Evolutionary conservation across 2,329 filamentous ascomycete genomes (phyloP), one percentile per base, ranked within the genome.

Genomic region (Colletotrichum sp.): DNA sequence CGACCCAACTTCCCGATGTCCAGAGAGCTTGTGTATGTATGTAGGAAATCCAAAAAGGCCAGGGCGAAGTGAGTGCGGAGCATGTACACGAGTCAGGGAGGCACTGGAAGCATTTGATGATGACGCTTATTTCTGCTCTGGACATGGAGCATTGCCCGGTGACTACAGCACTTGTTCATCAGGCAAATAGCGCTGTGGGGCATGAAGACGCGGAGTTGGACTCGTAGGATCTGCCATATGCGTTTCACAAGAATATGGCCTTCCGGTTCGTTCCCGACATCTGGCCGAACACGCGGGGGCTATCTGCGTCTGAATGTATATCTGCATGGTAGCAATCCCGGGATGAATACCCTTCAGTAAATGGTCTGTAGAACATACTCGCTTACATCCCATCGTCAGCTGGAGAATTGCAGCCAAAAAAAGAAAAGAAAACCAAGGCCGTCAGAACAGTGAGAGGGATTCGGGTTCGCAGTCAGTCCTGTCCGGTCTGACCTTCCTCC

Each of bases 11-110:
- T 77, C 66, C 16, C 75, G 78, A 24, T 86, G 84, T 66, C 82
- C 81, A 12, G 78, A 80, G 7, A 82, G 77, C 66, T 79, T 86
- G n/a, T 83, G 83, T 76, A 84, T 85, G 83, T 83, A 83, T 69
- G 83, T 84, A 9, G 83, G 84, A 15, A 80, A 81, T 71, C 80
- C 80, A 8, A 80, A 79, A 58, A 80, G 76, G 65, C 84, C 83
- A 8, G 79, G 80, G 64, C 81, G 79, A 76, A 77, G 78, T 38
- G 83, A 84, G 77, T 85, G 84, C 73, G 78, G 79, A 8, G 70
- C 36, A 7, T 86, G 84, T 32, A 77, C 78, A 52, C 73, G 80
- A 36, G 62, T 79, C 3, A 79, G 81, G 75, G 82, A 84, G 76
- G 70, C 77, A 38, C 38, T 80, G 32, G 82, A 84, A 75, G 79